Evolutionary conservation across 179 eudicot species (phyloP).

Genomic region (Beta corolliflora): DNA sequence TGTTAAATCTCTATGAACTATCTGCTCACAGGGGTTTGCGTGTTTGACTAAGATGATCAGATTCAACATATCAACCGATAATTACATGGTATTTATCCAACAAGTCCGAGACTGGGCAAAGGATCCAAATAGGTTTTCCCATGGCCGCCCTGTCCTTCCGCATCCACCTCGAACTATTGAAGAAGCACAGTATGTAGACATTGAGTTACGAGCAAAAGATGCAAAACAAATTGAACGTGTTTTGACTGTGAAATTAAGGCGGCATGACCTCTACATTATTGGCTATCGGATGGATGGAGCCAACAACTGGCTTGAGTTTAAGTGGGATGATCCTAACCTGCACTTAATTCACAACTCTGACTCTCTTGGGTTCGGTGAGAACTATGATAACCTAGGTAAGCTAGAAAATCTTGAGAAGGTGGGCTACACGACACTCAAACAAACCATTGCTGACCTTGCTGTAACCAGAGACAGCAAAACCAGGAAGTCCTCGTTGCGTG

Average conservation of each 20-base stretch:
- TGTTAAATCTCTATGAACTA: neutral
- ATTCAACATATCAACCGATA: conserved; percentile 18
- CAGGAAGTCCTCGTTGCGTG: conserved; percentile 12
- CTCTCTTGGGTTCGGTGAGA: conserved; percentile 17
- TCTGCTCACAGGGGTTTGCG: neutral
- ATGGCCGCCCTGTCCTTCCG: conserved; percentile 23
- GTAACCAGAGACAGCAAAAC: neutral
- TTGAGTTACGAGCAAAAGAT: conserved; percentile 19
- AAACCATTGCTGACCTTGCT: conserved; percentile 1
- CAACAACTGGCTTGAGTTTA: conserved; percentile 15
- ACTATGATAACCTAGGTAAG: conserved; percentile 10
- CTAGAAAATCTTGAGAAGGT: conserved; percentile 12
- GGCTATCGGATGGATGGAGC: conserved; percentile 1
- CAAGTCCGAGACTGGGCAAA: conserved; percentile 19
- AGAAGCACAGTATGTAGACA: conserved; percentile 10
- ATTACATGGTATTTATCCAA: conserved; percentile 15
- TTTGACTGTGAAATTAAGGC: conserved; percentile 7
- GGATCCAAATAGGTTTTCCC: conserved; percentile 23
- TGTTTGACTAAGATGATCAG: neutral
- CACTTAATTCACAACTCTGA: neutral
- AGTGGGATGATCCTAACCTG: neutral
- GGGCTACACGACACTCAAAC: conserved; percentile 13
- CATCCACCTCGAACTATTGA: conserved; percentile 15
- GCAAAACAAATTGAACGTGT: neutral
- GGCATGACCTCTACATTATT: conserved; percentile 21